These are phyloP conservation scores for Acorus calamus DNA, from an alignment of 106 monocot species.

Conservation along the genomic window DNA sequence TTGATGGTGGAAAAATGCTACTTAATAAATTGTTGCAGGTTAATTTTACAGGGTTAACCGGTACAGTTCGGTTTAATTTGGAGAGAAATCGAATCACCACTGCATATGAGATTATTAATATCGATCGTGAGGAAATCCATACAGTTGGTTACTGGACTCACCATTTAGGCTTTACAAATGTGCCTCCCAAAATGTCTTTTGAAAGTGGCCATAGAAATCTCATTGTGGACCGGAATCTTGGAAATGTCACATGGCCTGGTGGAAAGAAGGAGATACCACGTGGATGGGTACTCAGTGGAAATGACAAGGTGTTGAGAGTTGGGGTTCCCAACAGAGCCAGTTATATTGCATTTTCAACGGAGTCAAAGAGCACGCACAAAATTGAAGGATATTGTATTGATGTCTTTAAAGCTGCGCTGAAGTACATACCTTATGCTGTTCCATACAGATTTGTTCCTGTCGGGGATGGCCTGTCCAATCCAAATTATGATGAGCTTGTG, in stretches of 20 bases:
- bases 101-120: conserved; percentile 47
- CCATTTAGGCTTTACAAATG: conserved; percentile 21
- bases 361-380: conserved; percentile 3
- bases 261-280: conserved; percentile 32
- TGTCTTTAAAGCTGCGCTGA: conserved; percentile 42
- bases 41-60: conserved; percentile 53
- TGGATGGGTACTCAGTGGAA: conserved; percentile 52
- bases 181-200: conserved; percentile 14
- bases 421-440: conserved; percentile 51
- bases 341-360: conserved; percentile 38
- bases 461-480: conserved; percentile 48
- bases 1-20: conserved; percentile 42
- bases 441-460: conserved; percentile 46
- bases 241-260: conserved; percentile 48
- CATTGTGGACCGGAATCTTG: conserved; percentile 14
- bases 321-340: conserved; percentile 53
- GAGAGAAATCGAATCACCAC: conserved; percentile 25
- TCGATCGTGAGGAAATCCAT: conserved; percentile 15
- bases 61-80: conserved; percentile 35
- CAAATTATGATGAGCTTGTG: conserved; percentile 48
- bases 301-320: conserved; percentile 41
- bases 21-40: conserved; percentile 24
- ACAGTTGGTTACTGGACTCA: conserved; percentile 55
- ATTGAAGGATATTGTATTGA: conserved; percentile 58
- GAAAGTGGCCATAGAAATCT: conserved; percentile 9